phyloP scores from a whole-genome alignment of 768 basidiomycete species.

The Pholiota microspora region DNA sequence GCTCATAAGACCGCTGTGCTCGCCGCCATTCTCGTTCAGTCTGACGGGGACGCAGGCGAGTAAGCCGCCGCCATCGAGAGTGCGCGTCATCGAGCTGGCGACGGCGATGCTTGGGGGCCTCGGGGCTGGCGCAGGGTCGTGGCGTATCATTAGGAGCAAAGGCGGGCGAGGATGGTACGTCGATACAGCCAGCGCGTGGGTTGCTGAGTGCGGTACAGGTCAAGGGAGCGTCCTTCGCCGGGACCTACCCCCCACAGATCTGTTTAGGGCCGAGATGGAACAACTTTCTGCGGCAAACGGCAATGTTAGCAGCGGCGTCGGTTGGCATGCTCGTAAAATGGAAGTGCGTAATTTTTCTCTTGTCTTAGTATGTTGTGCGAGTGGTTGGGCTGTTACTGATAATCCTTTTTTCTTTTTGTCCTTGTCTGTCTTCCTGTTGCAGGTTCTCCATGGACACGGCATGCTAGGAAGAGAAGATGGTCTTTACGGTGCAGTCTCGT shows the following conservation, averaged over 20 bases:
- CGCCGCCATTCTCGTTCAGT: conserved; percentile 72
- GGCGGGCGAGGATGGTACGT: conserved; percentile 96
- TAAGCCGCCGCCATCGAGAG: conserved; percentile 56
- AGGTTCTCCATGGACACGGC: conserved; percentile 87
- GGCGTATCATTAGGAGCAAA: conserved; percentile 90
- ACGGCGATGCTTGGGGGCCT: conserved; percentile 66
- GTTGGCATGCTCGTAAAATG: conserved; percentile 98
- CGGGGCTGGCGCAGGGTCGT: conserved; percentile 77
- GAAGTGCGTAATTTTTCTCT: conserved; percentile 57
- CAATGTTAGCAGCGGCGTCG: conserved; percentile 86
- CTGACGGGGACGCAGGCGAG: conserved; percentile 31
- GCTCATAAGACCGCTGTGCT: conserved; percentile 78
- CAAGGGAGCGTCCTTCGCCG: conserved; percentile 50
- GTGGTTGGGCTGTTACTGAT: neutral
- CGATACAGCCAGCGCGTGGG: conserved; percentile 84
- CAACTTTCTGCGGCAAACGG: conserved; percentile 78
- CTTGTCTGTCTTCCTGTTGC: neutral
- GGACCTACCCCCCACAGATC: conserved; percentile 59
- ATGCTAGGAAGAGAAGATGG: conserved; percentile 93
- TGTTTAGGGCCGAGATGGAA: conserved; percentile 68
- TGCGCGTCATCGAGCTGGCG: conserved; percentile 88
- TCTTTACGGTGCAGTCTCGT: conserved; percentile 90
- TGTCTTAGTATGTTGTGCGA: neutral
- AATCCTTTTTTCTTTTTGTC: neutral
- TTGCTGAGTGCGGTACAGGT: conserved; percentile 38